Evolutionary conservation across 2,329 filamentous ascomycete genomes (phyloP).

Genomic region (Sclerotinia trifoliorum): DNA sequence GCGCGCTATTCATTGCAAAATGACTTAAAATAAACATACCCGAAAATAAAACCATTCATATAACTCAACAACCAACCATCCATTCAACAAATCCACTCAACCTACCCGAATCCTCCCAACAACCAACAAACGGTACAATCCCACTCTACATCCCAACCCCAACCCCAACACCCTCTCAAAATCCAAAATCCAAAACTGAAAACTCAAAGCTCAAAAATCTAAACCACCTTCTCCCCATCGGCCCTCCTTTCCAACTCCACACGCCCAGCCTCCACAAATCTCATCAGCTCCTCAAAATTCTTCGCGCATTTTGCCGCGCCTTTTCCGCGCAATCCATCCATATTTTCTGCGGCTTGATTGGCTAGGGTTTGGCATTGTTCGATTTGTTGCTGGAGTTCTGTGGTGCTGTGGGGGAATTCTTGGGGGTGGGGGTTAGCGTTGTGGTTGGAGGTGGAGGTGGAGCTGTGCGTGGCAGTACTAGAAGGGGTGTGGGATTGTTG

Average conservation of each 20-base stretch:
- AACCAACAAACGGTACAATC: too few relatives aligned
- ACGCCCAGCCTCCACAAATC: neutral
- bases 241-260: slow-evolving; percentile 1
- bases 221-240: too few relatives aligned
- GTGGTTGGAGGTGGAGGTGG: too few relatives aligned
- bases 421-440: neutral
- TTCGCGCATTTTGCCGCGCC: neutral
- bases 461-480: too few relatives aligned
- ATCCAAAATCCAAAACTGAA: too few relatives aligned
- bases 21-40: too few relatives aligned
- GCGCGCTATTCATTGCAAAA: neutral
- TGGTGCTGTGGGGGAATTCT: neutral
- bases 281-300: slow-evolving; percentile 8
- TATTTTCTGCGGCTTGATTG: neutral
- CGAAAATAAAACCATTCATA: neutral
- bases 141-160: too few relatives aligned
- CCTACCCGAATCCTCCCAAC: neutral
- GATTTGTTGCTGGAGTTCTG: neutral
- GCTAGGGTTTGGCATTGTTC: neutral
- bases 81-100: neutral
- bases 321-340: neutral
- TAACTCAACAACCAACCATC: neutral
- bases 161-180: neutral
- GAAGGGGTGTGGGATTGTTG: too few relatives aligned
- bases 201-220: too few relatives aligned